These are phyloP conservation scores for Leccinellum albellum DNA, from an alignment of 768 basidiomycete genomes.

Conservation along the genomic window DNA sequence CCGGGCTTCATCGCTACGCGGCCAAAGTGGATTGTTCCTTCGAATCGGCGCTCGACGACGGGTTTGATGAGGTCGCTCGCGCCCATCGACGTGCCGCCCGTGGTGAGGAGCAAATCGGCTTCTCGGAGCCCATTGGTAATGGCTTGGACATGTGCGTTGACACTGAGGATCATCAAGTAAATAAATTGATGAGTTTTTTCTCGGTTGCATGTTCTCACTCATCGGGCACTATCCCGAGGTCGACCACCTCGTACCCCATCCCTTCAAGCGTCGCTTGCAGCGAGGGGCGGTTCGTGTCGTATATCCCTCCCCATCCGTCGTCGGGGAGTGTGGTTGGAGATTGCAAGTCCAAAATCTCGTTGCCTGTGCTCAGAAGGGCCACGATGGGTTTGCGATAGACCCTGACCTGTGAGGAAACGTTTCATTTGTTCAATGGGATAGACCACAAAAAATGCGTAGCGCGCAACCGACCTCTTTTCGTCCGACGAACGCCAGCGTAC, in stretches of 20 bases:
- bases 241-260: slow-evolving; percentile 72
- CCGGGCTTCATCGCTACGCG: slow-evolving; percentile 80
- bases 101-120: slow-evolving; percentile 78
- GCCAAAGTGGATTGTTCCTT: slow-evolving; percentile 81
- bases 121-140: slow-evolving; percentile 53
- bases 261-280: slow-evolving; percentile 65
- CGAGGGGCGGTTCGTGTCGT: slow-evolving; percentile 85
- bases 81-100: slow-evolving; percentile 92
- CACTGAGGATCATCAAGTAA: slow-evolving; percentile 31
- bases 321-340: slow-evolving; percentile 30
- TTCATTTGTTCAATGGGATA: not conserved
- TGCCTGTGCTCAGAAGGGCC: slow-evolving; percentile 82
- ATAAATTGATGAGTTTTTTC: not conserved
- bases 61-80: slow-evolving; percentile 84
- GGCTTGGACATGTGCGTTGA: slow-evolving; percentile 53
- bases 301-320: slow-evolving; percentile 65
- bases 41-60: slow-evolving; percentile 74
- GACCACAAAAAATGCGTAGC: not conserved
- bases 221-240: slow-evolving; percentile 79
- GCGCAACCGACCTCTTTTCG: slow-evolving; percentile 51
- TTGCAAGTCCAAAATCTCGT: slow-evolving; percentile 71
- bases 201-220: slow-evolving; percentile 40
- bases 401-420: slow-evolving; percentile 45
- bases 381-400: slow-evolving; percentile 72
- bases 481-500: slow-evolving; percentile 78